A percentile compares a stretch with the other conserved stretches of the same genome.
These are phyloP conservation scores for Calocybe indica DNA, from an alignment of 768 basidiomycete genomes.

Conservation along the genomic window DNA sequence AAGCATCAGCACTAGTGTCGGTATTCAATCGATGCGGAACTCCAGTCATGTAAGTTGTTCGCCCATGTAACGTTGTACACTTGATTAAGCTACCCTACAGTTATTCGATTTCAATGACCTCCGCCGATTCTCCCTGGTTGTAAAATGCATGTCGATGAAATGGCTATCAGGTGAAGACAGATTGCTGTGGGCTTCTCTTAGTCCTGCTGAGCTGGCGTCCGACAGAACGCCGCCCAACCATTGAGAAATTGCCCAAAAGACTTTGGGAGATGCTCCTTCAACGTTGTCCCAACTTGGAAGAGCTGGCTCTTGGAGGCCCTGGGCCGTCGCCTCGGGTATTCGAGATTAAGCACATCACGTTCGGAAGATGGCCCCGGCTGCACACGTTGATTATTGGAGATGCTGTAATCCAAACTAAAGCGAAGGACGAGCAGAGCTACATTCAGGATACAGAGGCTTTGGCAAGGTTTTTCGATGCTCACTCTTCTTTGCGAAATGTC, in stretches of 20 bases:
- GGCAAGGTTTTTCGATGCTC: constrained; percentile 25
- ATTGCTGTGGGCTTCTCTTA: neutral
- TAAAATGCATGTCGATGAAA: constrained; percentile 28
- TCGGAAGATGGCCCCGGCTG: constrained; percentile 31
- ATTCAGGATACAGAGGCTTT: constrained; percentile 19
- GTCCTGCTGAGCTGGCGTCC: neutral
- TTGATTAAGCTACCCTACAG: constrained; percentile 12
- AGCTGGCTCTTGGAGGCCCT: constrained; percentile 26
- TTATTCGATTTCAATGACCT: constrained; percentile 31
- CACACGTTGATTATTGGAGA: constrained; percentile 28
- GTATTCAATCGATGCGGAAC: constrained; percentile 23
- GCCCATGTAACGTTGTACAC: neutral
- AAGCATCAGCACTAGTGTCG: constrained; percentile 27
- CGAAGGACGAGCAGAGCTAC: constrained; percentile 13
- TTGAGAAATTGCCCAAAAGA: constrained; percentile 29
- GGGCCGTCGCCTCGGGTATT: constrained; percentile 33
- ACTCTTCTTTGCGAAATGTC: constrained; percentile 22
- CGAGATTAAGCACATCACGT: constrained; percentile 28
- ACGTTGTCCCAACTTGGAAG: constrained; percentile 29
- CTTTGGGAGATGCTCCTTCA: constrained; percentile 37
- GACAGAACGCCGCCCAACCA: constrained; percentile 24
- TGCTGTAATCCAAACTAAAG: constrained; percentile 16
- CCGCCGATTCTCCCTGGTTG: constrained; percentile 23
- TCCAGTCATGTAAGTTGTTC: constrained; percentile 25
- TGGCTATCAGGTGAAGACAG: constrained; percentile 24